Evolutionary conservation across 805 yeast genomes (phyloP).

Genomic region (Sugiyamaella valdiviana): DNA sequence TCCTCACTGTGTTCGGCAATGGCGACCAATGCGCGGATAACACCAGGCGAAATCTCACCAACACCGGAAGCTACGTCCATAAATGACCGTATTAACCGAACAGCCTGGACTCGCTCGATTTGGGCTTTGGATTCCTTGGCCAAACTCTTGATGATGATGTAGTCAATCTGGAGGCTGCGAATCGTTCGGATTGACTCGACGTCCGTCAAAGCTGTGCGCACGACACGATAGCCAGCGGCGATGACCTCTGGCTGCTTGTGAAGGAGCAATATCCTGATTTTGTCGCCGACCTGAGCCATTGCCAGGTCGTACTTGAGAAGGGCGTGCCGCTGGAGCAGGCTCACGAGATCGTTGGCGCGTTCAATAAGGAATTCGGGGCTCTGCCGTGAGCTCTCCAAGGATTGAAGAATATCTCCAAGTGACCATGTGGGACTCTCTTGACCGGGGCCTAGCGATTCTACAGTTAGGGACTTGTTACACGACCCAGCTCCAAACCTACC

Average conservation of each 20-base stretch:
- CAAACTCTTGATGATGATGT: slow-evolving; percentile 57
- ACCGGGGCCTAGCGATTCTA: slow-evolving; percentile 14
- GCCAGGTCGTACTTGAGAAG: slow-evolving; percentile 57
- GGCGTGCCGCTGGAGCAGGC: slow-evolving; percentile 51
- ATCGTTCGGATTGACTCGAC: slow-evolving; percentile 49
- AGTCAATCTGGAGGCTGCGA: slow-evolving; percentile 51
- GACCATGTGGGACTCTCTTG: slow-evolving; percentile 51
- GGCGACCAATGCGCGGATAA: slow-evolving; percentile 60
- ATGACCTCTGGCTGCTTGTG: slow-evolving; percentile 55
- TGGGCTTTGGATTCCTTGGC: slow-evolving; percentile 49
- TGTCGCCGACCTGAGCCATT: slow-evolving; percentile 30
- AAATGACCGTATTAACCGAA: slow-evolving; percentile 61
- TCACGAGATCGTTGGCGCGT: slow-evolving; percentile 61
- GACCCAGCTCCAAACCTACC: neutral
- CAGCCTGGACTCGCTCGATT: slow-evolving; percentile 69
- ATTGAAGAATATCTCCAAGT: slow-evolving; percentile 55
- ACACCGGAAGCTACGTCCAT: slow-evolving; percentile 50
- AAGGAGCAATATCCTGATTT: slow-evolving; percentile 55
- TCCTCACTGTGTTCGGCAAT: slow-evolving; percentile 52
- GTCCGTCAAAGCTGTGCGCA: slow-evolving; percentile 57
- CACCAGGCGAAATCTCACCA: slow-evolving; percentile 50
- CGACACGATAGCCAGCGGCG: slow-evolving; percentile 69
- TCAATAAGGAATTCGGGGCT: slow-evolving; percentile 47
- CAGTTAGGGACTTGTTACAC: neutral
- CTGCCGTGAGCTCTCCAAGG: slow-evolving; percentile 46